Evolutionary conservation across 768 basidiomycete species (phyloP).

Genomic region (Tephrocybe sp.): DNA sequence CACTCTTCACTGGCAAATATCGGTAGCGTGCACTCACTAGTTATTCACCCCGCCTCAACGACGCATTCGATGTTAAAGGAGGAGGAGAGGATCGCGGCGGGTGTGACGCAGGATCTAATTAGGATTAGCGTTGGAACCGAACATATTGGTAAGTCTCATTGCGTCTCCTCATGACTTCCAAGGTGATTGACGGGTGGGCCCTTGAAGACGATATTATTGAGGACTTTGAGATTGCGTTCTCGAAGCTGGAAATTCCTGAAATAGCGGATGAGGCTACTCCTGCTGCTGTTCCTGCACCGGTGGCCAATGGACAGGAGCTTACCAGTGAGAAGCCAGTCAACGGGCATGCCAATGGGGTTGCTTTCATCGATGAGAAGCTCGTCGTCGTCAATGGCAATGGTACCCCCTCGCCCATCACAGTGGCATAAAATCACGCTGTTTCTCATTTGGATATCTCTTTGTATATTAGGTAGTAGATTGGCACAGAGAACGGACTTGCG

Average conservation of each 20-base stretch:
- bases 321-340: not conserved
- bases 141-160: constrained; percentile 9
- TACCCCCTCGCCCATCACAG: too few species aligned
- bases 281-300: not conserved
- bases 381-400: too few species aligned
- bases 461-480: too few species aligned
- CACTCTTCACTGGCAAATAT: constrained; percentile 36
- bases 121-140: constrained; percentile 36
- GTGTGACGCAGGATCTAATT: constrained; percentile 58
- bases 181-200: not conserved
- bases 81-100: constrained; percentile 47
- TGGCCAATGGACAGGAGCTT: not conserved
- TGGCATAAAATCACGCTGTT: too few species aligned
- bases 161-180: not conserved
- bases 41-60: constrained; percentile 59
- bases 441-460: too few species aligned
- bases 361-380: too few species aligned
- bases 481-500: too few species aligned
- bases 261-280: not conserved
- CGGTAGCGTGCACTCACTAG: constrained; percentile 33
- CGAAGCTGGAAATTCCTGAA: not conserved
- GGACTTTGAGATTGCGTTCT: constrained; percentile 10
- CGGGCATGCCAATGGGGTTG: not conserved
- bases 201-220: constrained; percentile 9
- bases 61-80: constrained; percentile 55